Conservation (phyloP, 83 land plant species). For the Picea abies region DNA sequence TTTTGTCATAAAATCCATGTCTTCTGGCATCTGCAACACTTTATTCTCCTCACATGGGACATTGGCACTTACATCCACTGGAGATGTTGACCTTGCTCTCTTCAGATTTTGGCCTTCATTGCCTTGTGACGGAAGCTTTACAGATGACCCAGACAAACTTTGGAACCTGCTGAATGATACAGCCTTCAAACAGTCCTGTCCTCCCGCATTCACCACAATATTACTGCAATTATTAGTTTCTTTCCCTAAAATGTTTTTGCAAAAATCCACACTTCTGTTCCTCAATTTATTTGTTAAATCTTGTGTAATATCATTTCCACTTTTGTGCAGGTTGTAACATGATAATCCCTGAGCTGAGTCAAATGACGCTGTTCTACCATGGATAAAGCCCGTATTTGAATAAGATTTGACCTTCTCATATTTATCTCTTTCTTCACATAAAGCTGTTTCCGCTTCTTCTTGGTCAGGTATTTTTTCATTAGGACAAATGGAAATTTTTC, state of each 20-base stretch:
- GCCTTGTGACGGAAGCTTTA: background rate
- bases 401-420: too few relatives aligned
- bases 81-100: background rate
- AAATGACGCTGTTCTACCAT: background rate
- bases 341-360: background rate
- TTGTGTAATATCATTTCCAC: background rate
- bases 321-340: background rate
- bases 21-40: background rate
- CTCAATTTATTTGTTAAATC: background rate
- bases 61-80: background rate
- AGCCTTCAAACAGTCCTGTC: background rate
- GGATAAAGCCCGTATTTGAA: too few relatives aligned
- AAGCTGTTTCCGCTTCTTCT: too few relatives aligned
- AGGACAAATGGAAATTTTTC: too few relatives aligned
- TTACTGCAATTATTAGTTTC: background rate
- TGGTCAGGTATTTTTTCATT: too few relatives aligned
- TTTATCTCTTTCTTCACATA: too few relatives aligned
- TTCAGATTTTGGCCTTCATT: background rate
- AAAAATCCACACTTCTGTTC: background rate
- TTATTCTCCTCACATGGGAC: slow-evolving; percentile 2
- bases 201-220: background rate
- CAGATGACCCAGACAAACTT: background rate
- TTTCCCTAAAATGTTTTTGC: background rate
- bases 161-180: background rate
- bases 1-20: background rate